phyloP scores from a whole-genome alignment of 306 rosid genomes.

The Acacia confusa region DNA sequence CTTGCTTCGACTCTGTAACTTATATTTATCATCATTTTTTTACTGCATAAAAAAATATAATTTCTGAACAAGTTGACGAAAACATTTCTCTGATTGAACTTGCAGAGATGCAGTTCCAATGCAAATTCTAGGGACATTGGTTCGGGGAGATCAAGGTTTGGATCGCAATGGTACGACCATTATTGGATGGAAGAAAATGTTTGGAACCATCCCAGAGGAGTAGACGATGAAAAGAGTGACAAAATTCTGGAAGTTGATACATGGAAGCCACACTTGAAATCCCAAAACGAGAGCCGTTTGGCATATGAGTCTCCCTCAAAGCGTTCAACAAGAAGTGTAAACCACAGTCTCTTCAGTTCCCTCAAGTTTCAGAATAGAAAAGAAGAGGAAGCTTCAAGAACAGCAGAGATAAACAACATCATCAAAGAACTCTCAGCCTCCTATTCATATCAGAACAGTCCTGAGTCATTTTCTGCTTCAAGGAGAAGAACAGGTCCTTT shows the following conservation, averaged over 20 bases:
- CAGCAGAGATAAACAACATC: constrained; percentile 32
- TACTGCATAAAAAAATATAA: background rate
- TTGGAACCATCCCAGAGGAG: constrained; percentile 34
- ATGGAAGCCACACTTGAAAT: constrained; percentile 78
- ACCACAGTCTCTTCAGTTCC: constrained; percentile 42
- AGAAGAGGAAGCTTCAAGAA: constrained; percentile 51
- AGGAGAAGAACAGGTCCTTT: constrained; percentile 57
- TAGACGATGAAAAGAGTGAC: constrained; percentile 63
- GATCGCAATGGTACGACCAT: constrained; percentile 64
- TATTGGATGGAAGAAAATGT: constrained; percentile 82
- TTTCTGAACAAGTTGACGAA: background rate
- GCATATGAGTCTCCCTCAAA: constrained; percentile 62
- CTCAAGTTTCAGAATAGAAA: constrained; percentile 44
- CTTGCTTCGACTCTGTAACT: background rate
- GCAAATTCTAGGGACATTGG: constrained; percentile 56
- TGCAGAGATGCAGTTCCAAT: constrained; percentile 86
- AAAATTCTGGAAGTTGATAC: constrained; percentile 97
- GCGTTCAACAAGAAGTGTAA: constrained; percentile 42
- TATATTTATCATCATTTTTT: background rate
- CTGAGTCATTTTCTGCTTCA: constrained; percentile 67
- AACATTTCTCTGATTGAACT: constrained; percentile 12
- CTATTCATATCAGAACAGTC: constrained; percentile 45
- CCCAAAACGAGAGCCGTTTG: constrained; percentile 35
- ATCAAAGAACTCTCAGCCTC: background rate
- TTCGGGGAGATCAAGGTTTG: constrained; percentile 40